Conservation (phyloP, 176 grass and related monocot genomes). For the Oryza meridionalis region DNA sequence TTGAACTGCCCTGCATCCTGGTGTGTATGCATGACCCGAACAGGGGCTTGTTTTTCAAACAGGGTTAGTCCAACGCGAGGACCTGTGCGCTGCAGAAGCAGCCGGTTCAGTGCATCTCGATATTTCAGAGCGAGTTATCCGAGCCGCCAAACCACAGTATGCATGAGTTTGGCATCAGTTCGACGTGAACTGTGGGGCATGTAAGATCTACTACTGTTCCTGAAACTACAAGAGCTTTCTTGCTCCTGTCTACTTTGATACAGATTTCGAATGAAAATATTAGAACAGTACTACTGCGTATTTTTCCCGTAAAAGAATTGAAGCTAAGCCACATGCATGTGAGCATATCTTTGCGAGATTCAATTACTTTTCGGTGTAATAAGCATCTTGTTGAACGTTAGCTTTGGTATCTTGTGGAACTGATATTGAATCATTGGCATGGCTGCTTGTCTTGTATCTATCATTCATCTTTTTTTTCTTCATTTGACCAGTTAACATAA, state of each 20-base stretch:
- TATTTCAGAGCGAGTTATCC: not conserved
- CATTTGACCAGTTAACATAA: slow-evolving; percentile 20
- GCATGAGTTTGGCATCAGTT: not conserved
- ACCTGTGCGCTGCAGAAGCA: not conserved
- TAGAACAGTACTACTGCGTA: not conserved
- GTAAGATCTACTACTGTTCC: not conserved
- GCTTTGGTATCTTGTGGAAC: not conserved
- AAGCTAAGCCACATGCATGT: not conserved
- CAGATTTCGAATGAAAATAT: not conserved
- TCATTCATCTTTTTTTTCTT: slow-evolving; percentile 20
- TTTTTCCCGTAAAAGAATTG: not conserved
- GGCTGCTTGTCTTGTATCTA: slow-evolving; percentile 10
- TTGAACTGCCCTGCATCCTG: not conserved
- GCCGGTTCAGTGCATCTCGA: not conserved
- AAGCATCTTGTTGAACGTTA: not conserved
- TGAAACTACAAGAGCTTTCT: not conserved
- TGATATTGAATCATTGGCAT: not conserved
- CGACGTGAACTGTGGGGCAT: not conserved
- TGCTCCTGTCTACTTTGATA: not conserved
- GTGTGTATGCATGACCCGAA: not conserved
- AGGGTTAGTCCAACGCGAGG: slow-evolving; percentile 20
- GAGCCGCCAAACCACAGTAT: slow-evolving; percentile 8
- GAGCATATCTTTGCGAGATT: slow-evolving; percentile 3
- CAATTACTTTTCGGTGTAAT: not conserved
- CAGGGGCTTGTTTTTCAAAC: not conserved